Conservation (phyloP, 1,139 yeast genomes). For the Blastobotrys buckinghamii region DNA sequence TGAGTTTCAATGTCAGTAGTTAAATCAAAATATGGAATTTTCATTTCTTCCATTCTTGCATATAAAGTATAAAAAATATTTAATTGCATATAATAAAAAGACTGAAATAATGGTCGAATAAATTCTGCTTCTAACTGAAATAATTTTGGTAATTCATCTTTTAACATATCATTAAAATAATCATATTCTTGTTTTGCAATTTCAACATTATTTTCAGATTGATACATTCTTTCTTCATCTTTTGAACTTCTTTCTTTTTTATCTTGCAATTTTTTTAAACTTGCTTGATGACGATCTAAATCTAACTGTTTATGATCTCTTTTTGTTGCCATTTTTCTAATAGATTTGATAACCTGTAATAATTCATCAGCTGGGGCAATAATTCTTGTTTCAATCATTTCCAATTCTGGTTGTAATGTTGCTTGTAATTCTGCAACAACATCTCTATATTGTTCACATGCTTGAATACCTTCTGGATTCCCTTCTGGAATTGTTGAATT, state of each 20-base stretch:
- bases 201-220: constrained; percentile 82
- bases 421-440: constrained; percentile 82
- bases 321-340: constrained; percentile 90
- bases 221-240: constrained; percentile 86
- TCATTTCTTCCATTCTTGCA: constrained; percentile 89
- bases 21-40: constrained; percentile 91
- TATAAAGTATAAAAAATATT: constrained; percentile 91
- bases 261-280: constrained; percentile 63
- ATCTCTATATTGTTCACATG: constrained; percentile 85
- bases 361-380: constrained; percentile 91
- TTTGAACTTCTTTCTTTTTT: constrained; percentile 79
- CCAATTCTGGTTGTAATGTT: constrained; percentile 86
- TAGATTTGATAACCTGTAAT: constrained; percentile 68
- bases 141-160: constrained; percentile 78
- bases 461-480: constrained; percentile 92
- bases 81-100: constrained; percentile 95
- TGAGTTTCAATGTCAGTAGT: constrained; percentile 77
- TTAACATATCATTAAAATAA: constrained; percentile 91
- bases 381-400: constrained; percentile 82
- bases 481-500: constrained; percentile 81
- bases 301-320: constrained; percentile 95
- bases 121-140: constrained; percentile 87
- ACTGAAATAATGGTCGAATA: constrained; percentile 86
- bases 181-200: constrained; percentile 94
- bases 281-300: constrained; percentile 75